Evolutionary conservation across 257 asterid genomes (phyloP).

Genomic region (Lithospermum erythrorhizon): DNA sequence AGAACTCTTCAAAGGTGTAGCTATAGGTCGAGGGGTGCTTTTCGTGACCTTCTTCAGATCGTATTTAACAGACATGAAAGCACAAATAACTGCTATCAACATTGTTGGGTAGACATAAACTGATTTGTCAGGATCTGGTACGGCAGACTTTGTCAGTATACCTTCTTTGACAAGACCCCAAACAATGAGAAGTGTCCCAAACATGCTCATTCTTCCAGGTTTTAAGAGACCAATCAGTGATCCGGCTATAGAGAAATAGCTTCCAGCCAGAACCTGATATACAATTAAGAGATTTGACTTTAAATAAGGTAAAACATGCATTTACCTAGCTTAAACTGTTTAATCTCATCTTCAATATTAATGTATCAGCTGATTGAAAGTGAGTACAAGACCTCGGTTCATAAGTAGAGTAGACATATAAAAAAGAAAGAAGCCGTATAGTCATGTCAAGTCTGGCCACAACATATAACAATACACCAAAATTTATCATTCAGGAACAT

Average conservation of each 20-base stretch:
- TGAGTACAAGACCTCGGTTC: background rate
- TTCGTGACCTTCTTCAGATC: conserved; percentile 46
- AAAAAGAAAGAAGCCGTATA: too few species aligned
- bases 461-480: too few species aligned
- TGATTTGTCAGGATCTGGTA: conserved; percentile 46
- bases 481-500: too few species aligned
- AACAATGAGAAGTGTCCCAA: conserved; percentile 67
- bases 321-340: background rate
- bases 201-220: conserved; percentile 99
- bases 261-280: conserved; percentile 91
- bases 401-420: too few species aligned
- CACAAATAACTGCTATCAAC: conserved; percentile 62
- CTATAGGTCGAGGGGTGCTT: conserved; percentile 47
- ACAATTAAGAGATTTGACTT: background rate
- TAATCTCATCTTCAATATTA: background rate
- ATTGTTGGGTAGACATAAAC: conserved; percentile 87
- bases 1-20: conserved; percentile 75
- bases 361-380: background rate
- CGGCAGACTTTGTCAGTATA: conserved; percentile 59
- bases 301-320: background rate
- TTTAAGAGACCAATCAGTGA: conserved; percentile 60
- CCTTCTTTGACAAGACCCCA: conserved; percentile 99
- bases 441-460: too few species aligned
- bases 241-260: conserved; percentile 95
- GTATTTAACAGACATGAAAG: conserved; percentile 74